Percentiles rank a stretch among this genome's conserved stretches.
Conservation (phyloP, 2,329 filamentous ascomycete species). For the Lomentospora prolificans region DNA sequence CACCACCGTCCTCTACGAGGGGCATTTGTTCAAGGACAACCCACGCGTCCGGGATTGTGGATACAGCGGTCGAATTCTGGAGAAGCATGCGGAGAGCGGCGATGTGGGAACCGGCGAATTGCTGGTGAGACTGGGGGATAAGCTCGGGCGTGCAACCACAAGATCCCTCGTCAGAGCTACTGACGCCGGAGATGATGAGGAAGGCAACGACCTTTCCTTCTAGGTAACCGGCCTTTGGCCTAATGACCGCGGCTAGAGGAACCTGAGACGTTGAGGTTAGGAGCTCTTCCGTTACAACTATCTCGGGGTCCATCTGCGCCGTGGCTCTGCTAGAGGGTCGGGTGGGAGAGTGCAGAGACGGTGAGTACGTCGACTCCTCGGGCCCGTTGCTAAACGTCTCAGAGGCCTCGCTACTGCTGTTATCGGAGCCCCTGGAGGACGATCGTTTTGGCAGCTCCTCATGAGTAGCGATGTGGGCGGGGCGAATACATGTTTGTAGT, state of each 20-base stretch:
- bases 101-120: constrained; percentile 31
- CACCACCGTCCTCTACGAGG: constrained; percentile 25
- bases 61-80: constrained; percentile 16
- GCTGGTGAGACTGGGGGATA: constrained; percentile 25
- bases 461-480: constrained; percentile 11
- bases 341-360: background rate
- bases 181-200: constrained; percentile 24
- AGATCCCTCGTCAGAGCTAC: constrained; percentile 14
- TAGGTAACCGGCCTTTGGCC: constrained; percentile 38
- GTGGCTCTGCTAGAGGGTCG: background rate
- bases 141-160: constrained; percentile 20
- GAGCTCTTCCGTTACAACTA: constrained; percentile 22
- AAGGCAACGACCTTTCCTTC: constrained; percentile 40
- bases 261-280: constrained; percentile 30
- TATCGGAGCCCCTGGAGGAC: constrained; percentile 4
- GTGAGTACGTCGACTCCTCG: background rate
- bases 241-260: constrained; percentile 30
- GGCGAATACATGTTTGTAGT: constrained; percentile 30
- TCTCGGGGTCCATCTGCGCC: constrained; percentile 2
- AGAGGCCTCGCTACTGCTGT: constrained; percentile 11
- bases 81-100: constrained; percentile 27
- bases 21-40: constrained; percentile 37
- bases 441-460: constrained; percentile 4
- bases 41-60: constrained; percentile 35
- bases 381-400: constrained; percentile 13